These are phyloP conservation scores for Lachnellula arida DNA, from an alignment of 2,329 filamentous ascomycete species.

Conservation along the genomic window DNA sequence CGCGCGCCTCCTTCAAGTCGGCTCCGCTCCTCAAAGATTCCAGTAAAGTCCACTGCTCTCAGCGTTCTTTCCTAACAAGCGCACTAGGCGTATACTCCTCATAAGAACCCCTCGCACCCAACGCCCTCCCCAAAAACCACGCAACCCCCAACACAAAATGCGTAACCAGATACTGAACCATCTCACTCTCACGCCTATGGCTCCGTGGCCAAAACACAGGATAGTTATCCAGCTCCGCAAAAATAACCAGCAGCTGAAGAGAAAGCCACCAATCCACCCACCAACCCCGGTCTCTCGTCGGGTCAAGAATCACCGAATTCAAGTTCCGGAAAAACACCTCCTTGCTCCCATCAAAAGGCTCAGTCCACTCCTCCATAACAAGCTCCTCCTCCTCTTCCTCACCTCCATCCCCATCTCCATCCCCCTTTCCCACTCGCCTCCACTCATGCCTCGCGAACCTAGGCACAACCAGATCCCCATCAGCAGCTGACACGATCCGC, in stretches of 20 bases:
- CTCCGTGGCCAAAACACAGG: slow-evolving; percentile 4
- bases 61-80: neutral
- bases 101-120: neutral
- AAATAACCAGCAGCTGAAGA: slow-evolving; percentile 12
- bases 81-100: neutral
- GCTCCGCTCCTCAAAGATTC: no score
- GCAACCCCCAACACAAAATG: neutral
- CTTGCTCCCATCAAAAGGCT: slow-evolving; percentile 17
- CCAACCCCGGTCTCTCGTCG: neutral
- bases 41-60: neutral
- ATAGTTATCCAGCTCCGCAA: slow-evolving; percentile 14
- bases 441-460: slow-evolving; percentile 15
- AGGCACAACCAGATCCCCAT: slow-evolving; percentile 12
- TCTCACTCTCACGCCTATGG: no score
- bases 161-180: neutral
- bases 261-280: slow-evolving; percentile 5
- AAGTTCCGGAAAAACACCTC: slow-evolving; percentile 21
- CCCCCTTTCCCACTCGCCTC: slow-evolving; percentile 3
- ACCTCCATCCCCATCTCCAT: neutral
- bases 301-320: slow-evolving; percentile 11
- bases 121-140: neutral
- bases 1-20: no score
- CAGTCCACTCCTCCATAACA: slow-evolving; percentile 17
- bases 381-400: slow-evolving; percentile 3
- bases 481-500: neutral